Evolutionary conservation across 352 stramenopile species (phyloP), one percentile per base, ranked within the genome.

Genomic region (Phytophthora parvispora): DNA sequence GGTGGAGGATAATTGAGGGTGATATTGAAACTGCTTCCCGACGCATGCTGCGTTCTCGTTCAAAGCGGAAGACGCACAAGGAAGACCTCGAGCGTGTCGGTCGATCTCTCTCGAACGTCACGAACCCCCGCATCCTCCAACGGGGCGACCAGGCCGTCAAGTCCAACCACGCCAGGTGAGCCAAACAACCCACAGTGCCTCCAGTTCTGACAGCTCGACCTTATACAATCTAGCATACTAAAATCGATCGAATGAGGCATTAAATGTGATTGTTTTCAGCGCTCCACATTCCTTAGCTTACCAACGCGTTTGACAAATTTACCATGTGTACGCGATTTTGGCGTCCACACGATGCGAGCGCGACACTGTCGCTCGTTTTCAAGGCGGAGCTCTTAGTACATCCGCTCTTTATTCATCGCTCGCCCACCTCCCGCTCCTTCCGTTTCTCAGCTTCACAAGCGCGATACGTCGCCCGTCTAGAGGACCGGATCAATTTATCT

Each of bases 381-480:
- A 20, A 94, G 49, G 5, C 86, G 72, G 22, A 63, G 48, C 48
- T 83, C 68, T 49, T 94, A 94, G 32, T 70, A 64, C 74, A 77
- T 88, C 59, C 78, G 77, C 55, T 92, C 80, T 42, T 94, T 82
- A 64, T 87, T 79, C 78, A 94, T 90, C 60, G 69, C 69, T 94
- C 86, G 31, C 84, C 72, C 36, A 80, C 64, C 67, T 94, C 80
- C 3, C 75, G 79, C 29, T 80, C 70, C 6, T 72, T 51, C 34
- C 65, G 59, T 38, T 74, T 66, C 47, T 85, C 75, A 0, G 70
- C 72, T 32, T 84, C 67, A 12, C 74, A 74, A 1, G 63, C 80
- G 2, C n/a, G n/a, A n/a, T n/a, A n/a, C n/a, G n/a, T n/a, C n/a
- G n/a, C n/a, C n/a, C n/a, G n/a, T n/a, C n/a, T n/a, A n/a, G n/a